Evolutionary conservation across 352 stramenopile genomes (phyloP).

Genomic region (Porosira glacialis): DNA sequence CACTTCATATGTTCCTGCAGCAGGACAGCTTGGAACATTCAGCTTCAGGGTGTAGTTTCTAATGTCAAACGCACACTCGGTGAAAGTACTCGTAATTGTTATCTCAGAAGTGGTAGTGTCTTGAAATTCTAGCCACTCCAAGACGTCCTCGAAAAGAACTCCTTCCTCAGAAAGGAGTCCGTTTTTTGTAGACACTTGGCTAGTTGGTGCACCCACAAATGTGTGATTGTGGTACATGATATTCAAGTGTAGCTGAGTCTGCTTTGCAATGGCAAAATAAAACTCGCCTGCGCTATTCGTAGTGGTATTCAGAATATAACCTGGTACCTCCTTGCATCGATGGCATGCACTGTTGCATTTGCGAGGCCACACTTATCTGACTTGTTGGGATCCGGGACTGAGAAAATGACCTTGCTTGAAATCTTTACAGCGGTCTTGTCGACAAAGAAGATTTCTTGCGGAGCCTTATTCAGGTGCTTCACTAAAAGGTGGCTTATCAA

Average conservation of each 20-base stretch:
- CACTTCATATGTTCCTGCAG: too few relatives aligned
- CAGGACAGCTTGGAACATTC: too few relatives aligned
- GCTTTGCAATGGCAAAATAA: not conserved
- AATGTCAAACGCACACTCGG: too few relatives aligned
- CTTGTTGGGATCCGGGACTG: not conserved
- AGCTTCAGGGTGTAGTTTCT: too few relatives aligned
- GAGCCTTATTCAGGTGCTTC: not conserved
- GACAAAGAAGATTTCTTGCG: not conserved
- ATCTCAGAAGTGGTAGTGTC: too few relatives aligned
- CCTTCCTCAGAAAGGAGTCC: too few relatives aligned
- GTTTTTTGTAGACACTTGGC: too few relatives aligned
- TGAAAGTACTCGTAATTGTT: too few relatives aligned
- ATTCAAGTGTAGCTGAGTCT: constrained; percentile 1
- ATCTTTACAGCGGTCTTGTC: not conserved
- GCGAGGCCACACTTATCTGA: not conserved
- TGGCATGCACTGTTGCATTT: not conserved
- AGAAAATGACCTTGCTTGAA: not conserved
- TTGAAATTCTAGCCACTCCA: too few relatives aligned
- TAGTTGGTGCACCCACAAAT: too few relatives aligned
- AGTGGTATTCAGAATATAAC: not conserved
- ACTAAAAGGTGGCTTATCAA: not conserved
- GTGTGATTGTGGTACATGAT: too few relatives aligned
- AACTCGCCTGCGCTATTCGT: not conserved
- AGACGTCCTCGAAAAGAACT: too few relatives aligned
- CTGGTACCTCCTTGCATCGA: not conserved